Conservation (phyloP, 2,329 filamentous ascomycete genomes). For the Epichloe uncinata region DNA sequence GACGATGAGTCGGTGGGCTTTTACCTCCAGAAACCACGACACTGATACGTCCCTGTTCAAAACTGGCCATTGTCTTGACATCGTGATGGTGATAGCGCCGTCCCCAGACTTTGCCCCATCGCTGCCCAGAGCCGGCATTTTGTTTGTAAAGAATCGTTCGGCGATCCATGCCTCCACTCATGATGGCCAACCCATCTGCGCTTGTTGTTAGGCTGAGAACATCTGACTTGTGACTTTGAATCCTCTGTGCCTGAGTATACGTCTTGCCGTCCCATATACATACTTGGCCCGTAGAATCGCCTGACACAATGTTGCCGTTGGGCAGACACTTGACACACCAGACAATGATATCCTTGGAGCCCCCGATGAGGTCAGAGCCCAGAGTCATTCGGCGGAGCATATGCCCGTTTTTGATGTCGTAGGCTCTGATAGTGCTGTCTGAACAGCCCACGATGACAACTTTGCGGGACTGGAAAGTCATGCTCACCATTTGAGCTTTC, state of each 20-base stretch:
- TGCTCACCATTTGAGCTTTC: constrained; percentile 78
- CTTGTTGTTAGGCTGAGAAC: constrained; percentile 78
- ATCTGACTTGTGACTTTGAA: constrained; percentile 81
- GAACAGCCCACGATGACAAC: constrained; percentile 82
- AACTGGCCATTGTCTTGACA: constrained; percentile 86
- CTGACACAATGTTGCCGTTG: constrained; percentile 83
- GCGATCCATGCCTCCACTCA: constrained; percentile 87
- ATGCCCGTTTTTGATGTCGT: constrained; percentile 68
- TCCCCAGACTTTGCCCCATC: constrained; percentile 81
- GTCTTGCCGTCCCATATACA: constrained; percentile 90
- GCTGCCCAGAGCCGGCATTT: constrained; percentile 41
- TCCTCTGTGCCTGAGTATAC: constrained; percentile 73
- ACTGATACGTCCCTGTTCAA: constrained; percentile 71
- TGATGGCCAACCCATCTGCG: constrained; percentile 64
- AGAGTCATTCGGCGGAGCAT: constrained; percentile 73
- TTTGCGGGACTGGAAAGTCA: constrained; percentile 76
- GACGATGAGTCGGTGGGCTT: constrained; percentile 11
- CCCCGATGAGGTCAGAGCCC: constrained; percentile 62
- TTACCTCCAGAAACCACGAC: constrained; percentile 83
- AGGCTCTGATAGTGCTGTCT: constrained; percentile 89
- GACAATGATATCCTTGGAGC: constrained; percentile 73
- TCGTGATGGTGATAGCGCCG: constrained; percentile 84
- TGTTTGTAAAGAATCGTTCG: constrained; percentile 73
- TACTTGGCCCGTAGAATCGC: constrained; percentile 87
- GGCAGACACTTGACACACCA: constrained; percentile 87